Evolutionary conservation across 495 filamentous ascomycete species (phyloP).

Genomic region (Podospora tetraspora): DNA sequence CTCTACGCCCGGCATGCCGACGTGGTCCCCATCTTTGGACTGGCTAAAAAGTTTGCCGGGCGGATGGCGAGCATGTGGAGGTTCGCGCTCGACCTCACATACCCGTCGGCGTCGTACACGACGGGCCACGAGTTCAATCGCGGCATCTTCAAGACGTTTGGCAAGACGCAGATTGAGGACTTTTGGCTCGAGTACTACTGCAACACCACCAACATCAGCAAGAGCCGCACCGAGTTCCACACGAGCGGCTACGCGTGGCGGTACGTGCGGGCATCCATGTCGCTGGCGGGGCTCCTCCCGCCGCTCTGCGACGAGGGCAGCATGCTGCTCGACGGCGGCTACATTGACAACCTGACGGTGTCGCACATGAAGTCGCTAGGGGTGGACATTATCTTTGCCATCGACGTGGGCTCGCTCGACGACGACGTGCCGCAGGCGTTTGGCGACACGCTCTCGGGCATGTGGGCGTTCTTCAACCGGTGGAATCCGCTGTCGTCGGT

Average conservation of each 20-base stretch:
- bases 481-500: constrained; percentile 91
- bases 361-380: constrained; percentile 95
- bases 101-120: constrained; percentile 91
- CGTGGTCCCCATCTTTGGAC: constrained; percentile 91
- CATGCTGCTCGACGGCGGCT: constrained; percentile 94
- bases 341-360: constrained; percentile 95
- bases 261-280: constrained; percentile 94
- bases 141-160: constrained; percentile 98
- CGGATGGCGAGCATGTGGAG: constrained; percentile 98
- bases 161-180: constrained; percentile 93
- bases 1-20: constrained; percentile 95
- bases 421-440: constrained; percentile 86
- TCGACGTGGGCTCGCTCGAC: constrained; percentile 88
- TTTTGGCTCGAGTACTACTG: constrained; percentile 99
- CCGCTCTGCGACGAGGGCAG: constrained; percentile 94
- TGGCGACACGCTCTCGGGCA: constrained; percentile 89
- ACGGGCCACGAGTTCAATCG: constrained; percentile 99
- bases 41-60: constrained; percentile 94
- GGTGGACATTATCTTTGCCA: constrained; percentile 87
- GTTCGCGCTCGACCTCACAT: constrained; percentile 91
- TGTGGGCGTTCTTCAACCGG: constrained; percentile 88
- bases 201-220: constrained; percentile 96
- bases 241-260: constrained; percentile 95
- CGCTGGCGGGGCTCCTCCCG: constrained; percentile 83
- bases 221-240: constrained; percentile 82